Percentiles rank a stretch among this genome's conserved stretches.
Evolutionary conservation across 352 stramenopile species (phyloP).

Genomic region (Pythium brassicae): DNA sequence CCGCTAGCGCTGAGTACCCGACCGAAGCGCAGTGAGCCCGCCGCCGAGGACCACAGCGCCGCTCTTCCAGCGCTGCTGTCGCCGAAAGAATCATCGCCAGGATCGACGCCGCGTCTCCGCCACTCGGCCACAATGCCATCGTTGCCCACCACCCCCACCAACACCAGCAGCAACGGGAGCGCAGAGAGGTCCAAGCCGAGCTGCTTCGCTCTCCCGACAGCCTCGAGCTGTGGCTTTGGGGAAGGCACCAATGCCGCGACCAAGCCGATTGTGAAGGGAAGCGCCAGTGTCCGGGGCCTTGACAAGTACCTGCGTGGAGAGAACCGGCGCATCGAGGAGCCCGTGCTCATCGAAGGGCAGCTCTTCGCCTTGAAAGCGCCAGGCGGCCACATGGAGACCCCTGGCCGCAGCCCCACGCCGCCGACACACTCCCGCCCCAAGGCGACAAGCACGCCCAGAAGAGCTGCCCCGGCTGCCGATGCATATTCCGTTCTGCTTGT

Average conservation of each 20-base stretch:
- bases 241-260: neutral
- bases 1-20: neutral
- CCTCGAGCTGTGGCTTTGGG: neutral
- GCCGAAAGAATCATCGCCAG: conserved; percentile 4
- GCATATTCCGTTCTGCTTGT: conserved; percentile 24
- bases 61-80: conserved; percentile 9
- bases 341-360: conserved; percentile 25
- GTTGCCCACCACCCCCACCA: neutral
- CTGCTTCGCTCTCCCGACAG: neutral
- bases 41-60: neutral
- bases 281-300: conserved; percentile 30
- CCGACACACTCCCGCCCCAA: neutral
- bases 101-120: neutral
- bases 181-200: neutral
- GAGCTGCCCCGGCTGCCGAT: conserved; percentile 4
- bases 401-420: neutral
- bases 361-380: conserved; percentile 24
- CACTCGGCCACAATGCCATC: conserved; percentile 8
- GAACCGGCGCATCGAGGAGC: conserved; percentile 41
- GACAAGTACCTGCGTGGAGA: conserved; percentile 63
- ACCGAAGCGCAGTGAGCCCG: neutral
- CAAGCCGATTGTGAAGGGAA: neutral
- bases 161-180: neutral
- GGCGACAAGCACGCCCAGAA: neutral
- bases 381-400: neutral